phyloP scores from a whole-genome alignment of 148 eudicot genomes.

The Chenopodium album region DNA sequence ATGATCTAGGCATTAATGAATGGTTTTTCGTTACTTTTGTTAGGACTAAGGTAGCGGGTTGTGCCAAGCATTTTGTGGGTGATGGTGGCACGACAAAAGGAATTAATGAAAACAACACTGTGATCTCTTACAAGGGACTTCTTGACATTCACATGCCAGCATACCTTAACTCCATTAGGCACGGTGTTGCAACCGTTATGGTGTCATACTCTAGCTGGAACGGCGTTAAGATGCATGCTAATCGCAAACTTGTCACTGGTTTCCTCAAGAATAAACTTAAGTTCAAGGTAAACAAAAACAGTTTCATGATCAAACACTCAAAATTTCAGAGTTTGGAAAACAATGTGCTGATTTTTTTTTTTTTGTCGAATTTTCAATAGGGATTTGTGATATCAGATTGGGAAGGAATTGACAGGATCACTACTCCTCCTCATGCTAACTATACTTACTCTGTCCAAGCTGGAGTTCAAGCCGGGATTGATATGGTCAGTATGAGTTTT shows the following conservation, averaged over 20 bases:
- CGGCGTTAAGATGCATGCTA: constrained; percentile 56
- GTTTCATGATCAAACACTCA: background rate
- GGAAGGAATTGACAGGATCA: constrained; percentile 68
- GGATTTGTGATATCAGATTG: constrained; percentile 73
- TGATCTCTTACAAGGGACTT: background rate
- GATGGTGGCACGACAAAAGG: constrained; percentile 77
- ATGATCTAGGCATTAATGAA: background rate
- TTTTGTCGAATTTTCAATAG: constrained; percentile 20
- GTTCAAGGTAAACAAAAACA: constrained; percentile 34
- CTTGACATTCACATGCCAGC: constrained; percentile 74
- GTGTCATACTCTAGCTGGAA: constrained; percentile 66
- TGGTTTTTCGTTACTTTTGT: background rate
- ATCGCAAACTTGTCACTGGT: constrained; percentile 49
- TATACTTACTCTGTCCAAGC: constrained; percentile 62
- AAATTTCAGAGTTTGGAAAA: background rate
- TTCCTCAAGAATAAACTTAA: constrained; percentile 48
- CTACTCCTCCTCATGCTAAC: constrained; percentile 62
- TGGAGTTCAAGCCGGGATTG: constrained; percentile 55
- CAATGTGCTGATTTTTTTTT: background rate
- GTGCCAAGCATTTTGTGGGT: constrained; percentile 82
- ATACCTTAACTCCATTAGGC: constrained; percentile 48
- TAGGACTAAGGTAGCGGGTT: constrained; percentile 63
- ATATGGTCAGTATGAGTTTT: constrained; percentile 40
- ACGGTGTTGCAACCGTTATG: constrained; percentile 73
- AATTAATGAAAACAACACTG: constrained; percentile 67